phyloP scores from a whole-genome alignment of 495 filamentous ascomycete genomes.

The Penicillium tannophilum region DNA sequence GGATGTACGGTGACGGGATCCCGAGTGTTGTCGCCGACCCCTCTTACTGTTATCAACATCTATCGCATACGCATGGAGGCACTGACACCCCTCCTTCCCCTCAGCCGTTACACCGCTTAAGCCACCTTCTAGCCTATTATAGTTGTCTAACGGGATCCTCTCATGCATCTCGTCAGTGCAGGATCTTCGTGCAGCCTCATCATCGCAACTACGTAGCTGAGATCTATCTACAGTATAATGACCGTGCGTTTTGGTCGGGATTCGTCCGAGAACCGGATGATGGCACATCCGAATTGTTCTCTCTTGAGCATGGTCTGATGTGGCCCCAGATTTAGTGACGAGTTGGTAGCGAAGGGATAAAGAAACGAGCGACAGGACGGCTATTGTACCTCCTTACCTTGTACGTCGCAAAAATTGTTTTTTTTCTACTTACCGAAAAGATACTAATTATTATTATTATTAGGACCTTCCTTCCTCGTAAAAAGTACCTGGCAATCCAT shows the following conservation, averaged over 20 bases:
- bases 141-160: not conserved
- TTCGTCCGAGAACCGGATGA: not conserved
- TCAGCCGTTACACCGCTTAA: not conserved
- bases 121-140: not conserved
- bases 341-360: not conserved
- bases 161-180: not conserved
- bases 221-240: not conserved
- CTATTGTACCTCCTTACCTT: not conserved
- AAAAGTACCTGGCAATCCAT: no score
- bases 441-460: not conserved
- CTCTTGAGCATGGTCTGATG: not conserved
- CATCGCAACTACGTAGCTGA: not conserved
- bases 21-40: constrained; percentile 14
- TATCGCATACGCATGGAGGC: no score
- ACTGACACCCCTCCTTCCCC: not conserved
- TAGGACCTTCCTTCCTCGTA: not conserved
- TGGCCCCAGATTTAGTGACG: not conserved
- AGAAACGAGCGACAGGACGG: not conserved
- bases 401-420: not conserved
- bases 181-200: not conserved
- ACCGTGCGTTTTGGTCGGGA: not conserved
- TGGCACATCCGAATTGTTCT: not conserved
- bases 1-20: constrained; percentile 24
- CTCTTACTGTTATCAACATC: not conserved
- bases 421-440: not conserved